A percentile compares a stretch with the other conserved stretches of the same genome.
phyloP scores from a whole-genome alignment of 352 stramenopile genomes.

The Phytophthora foliorum region DNA sequence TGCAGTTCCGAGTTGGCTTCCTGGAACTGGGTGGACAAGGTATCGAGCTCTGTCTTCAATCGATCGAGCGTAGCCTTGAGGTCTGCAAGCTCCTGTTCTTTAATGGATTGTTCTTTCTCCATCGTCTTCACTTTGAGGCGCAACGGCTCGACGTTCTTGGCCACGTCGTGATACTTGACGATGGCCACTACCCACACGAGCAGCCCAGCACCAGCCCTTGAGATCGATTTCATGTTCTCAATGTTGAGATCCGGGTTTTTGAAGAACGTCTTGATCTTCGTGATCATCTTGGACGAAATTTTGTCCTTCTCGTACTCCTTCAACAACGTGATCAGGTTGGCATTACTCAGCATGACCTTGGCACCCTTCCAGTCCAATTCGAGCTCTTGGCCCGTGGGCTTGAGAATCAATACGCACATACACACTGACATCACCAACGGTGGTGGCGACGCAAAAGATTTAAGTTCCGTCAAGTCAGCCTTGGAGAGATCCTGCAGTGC shows the following conservation, averaged over 20 bases:
- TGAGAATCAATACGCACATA: constrained; percentile 93
- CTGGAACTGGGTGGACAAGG: constrained; percentile 92
- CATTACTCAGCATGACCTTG: constrained; percentile 96
- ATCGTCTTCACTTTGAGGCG: constrained; percentile 93
- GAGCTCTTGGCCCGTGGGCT: constrained; percentile 92
- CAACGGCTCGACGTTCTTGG: constrained; percentile 95
- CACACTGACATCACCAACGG: constrained; percentile 95
- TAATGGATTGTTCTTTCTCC: constrained; percentile 94
- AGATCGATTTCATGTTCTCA: constrained; percentile 96
- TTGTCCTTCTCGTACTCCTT: constrained; percentile 97
- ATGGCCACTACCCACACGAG: constrained; percentile 96
- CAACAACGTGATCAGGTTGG: constrained; percentile 91
- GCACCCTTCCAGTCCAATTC: constrained; percentile 95
- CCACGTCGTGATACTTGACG: constrained; percentile 97
- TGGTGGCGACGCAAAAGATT: constrained; percentile 95
- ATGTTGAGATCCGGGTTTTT: constrained; percentile 95
- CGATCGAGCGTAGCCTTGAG: constrained; percentile 87
- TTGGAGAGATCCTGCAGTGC: constrained; percentile 96
- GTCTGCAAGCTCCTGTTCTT: constrained; percentile 90
- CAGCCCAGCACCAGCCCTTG: constrained; percentile 89
- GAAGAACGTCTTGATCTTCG: constrained; percentile 95
- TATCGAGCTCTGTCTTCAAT: constrained; percentile 91
- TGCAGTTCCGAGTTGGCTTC: constrained; percentile 94
- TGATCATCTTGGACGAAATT: constrained; percentile 96
- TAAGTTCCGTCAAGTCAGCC: constrained; percentile 96